These are phyloP conservation scores for Trichoderma polysporum DNA, from an alignment of 2,329 filamentous ascomycete species.

Conservation along the genomic window DNA sequence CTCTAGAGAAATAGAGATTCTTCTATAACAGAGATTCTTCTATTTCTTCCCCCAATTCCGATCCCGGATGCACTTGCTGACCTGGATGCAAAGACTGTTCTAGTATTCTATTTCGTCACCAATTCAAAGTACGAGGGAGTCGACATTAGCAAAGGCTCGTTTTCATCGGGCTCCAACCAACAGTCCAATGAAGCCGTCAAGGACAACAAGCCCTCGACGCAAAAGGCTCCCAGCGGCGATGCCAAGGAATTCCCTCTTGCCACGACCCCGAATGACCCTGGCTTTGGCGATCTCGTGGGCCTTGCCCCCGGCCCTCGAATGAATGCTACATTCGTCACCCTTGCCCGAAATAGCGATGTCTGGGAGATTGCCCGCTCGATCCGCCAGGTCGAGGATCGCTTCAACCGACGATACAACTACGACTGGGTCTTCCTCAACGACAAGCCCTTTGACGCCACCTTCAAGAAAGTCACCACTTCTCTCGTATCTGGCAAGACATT, in stretches of 20 bases:
- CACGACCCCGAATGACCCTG: slow-evolving; percentile 51
- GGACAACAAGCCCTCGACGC: slow-evolving; percentile 27
- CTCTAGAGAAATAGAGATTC: not conserved
- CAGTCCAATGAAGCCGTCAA: slow-evolving; percentile 15
- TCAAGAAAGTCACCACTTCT: slow-evolving; percentile 86
- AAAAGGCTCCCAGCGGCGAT: slow-evolving; percentile 25
- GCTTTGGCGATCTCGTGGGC: slow-evolving; percentile 52
- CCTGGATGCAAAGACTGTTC: slow-evolving; percentile 51
- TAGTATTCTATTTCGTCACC: slow-evolving; percentile 81
- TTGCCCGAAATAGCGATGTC: slow-evolving; percentile 88
- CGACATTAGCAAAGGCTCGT: slow-evolving; percentile 10
- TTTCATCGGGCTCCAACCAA: not conserved
- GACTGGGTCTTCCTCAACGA: slow-evolving; percentile 99
- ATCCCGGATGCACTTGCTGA: slow-evolving; percentile 24
- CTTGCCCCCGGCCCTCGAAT: slow-evolving; percentile 70
- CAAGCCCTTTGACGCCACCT: slow-evolving; percentile 85
- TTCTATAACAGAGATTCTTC: not conserved
- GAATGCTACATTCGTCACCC: slow-evolving; percentile 96
- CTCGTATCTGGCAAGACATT: slow-evolving; percentile 90
- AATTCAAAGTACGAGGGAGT: slow-evolving; percentile 50
- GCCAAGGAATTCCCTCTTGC: slow-evolving; percentile 47
- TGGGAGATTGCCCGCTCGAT: slow-evolving; percentile 98
- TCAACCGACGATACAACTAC: slow-evolving; percentile 95
- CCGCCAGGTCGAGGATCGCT: slow-evolving; percentile 93
- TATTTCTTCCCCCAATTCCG: too few species aligned